Base-by-base conservation (phyloP, 2,329 filamentous ascomycete species). In the Nemania abortiva region DNA sequence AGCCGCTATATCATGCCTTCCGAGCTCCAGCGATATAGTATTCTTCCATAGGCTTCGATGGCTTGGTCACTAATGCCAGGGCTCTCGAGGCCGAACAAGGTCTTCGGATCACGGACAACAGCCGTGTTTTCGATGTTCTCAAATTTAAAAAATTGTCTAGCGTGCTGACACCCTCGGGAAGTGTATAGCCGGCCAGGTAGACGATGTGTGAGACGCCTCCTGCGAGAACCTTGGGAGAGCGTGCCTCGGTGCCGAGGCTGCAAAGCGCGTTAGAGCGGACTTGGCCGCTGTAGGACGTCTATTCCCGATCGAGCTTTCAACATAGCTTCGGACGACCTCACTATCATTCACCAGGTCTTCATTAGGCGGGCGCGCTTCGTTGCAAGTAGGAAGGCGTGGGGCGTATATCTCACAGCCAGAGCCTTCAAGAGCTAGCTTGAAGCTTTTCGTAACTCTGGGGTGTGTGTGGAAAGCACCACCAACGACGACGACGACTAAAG, bases 251-350 rank as follows among this genome's bases (percentile, higher is more conserved):
- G 5, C 74, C 69, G 0, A 79, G 69, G 0, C 74, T 71, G 56
- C 68, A 27, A 0, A 79, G 54, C 1, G 75, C 75, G 37, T 77
- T 77, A 13, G 72, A 72, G 11, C 73, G 72, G 3, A 79, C 76
- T 24, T 76, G 73, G 0, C 76, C 76, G n/a, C 77, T 77, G 54
- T 78, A 78, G 1, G 73, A 77, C 70, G 70, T 3, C 76, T 77
- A 0, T 64, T 66, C 0, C 59, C 39, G 3, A 75, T 55, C 3
- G 78, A 74, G 3, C 59, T 69, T 22, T 73, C 66, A 6, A 70
- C 72, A 20, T 72, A 70, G 34, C 49, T 55, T 9, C 71, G 74
- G 10, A 78, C 55, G 24, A 74, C 29, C 1, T 53, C 55, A 0
- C 68, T 73, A 50, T 78, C 77, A 10, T 58, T 66, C 3, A 52